phyloP scores from a whole-genome alignment of 2,329 filamentous ascomycete species.

The Aspergillus candidus region DNA sequence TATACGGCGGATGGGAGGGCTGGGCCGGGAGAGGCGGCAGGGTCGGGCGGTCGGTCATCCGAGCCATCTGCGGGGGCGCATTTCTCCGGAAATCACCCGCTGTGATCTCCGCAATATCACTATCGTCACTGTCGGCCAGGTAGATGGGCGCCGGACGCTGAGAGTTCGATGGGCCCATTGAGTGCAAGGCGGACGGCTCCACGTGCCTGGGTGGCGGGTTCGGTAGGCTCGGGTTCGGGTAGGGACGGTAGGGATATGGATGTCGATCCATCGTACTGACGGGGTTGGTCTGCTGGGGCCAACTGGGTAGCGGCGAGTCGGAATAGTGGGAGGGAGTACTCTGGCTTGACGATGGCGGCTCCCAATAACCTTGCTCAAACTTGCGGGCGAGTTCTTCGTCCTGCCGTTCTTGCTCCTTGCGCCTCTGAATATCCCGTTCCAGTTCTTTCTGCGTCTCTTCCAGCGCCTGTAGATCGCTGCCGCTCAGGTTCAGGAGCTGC shows the following conservation, averaged over 20 bases:
- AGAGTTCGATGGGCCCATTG: neutral
- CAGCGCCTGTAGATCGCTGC: slow-evolving; percentile 21
- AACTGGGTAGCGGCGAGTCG: neutral
- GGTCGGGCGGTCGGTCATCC: too few species aligned
- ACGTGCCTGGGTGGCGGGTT: neutral
- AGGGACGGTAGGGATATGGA: neutral
- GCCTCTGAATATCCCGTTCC: slow-evolving; percentile 25
- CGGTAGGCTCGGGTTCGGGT: neutral
- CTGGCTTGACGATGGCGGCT: slow-evolving; percentile 8
- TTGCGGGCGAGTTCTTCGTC: slow-evolving; percentile 36
- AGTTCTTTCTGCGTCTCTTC: slow-evolving; percentile 26
- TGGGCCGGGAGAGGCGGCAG: too few species aligned
- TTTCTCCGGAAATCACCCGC: slow-evolving; percentile 14
- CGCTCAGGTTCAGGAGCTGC: slow-evolving; percentile 21
- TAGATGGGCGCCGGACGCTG: slow-evolving; percentile 2
- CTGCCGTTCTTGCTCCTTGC: slow-evolving; percentile 29
- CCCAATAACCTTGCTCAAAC: slow-evolving; percentile 28
- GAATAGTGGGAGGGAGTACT: slow-evolving; percentile 6
- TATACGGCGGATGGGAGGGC: too few species aligned
- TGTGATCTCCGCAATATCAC: slow-evolving; percentile 31
- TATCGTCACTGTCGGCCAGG: slow-evolving; percentile 21
- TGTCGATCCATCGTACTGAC: neutral
- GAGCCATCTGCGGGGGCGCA: neutral
- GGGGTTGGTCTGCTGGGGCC: neutral
- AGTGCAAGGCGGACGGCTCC: neutral